These are phyloP conservation scores for Claviceps cyperi DNA, from an alignment of 2,329 filamentous ascomycete species.

Conservation along the genomic window DNA sequence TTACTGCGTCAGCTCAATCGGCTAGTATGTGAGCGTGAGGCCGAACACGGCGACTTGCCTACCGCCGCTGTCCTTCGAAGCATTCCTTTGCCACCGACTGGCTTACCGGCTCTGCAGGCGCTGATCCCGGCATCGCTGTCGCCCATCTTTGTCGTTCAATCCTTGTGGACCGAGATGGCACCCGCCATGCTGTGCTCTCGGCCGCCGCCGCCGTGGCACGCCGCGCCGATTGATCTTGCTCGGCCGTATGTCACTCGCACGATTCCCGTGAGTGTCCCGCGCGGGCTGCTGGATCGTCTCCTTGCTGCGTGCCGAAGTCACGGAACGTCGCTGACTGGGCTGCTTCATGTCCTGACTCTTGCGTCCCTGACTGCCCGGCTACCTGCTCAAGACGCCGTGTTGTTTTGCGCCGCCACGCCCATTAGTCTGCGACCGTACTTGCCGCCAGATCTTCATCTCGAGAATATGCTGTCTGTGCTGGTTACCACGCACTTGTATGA, in stretches of 20 bases:
- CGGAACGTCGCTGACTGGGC: conserved; percentile 30
- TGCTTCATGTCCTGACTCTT: conserved; percentile 32
- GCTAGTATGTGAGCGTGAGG: too few species aligned
- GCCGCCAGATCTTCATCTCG: conserved; percentile 13
- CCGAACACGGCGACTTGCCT: too few species aligned
- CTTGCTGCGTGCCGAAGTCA: conserved; percentile 26
- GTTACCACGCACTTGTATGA: conserved; percentile 22
- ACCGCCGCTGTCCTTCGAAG: too few species aligned
- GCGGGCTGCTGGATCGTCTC: conserved; percentile 14
- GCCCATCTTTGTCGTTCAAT: conserved; percentile 24
- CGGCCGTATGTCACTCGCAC: conserved; percentile 22
- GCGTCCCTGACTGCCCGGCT: conserved; percentile 25
- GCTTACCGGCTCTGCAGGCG: conserved; percentile 24
- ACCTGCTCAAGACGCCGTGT: conserved; percentile 15
- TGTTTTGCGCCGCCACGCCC: conserved; percentile 26
- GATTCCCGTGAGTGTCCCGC: conserved; percentile 21
- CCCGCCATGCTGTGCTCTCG: conserved; percentile 23
- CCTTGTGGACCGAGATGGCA: conserved; percentile 25
- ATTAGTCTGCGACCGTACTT: conserved; percentile 30
- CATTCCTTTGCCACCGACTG: background rate
- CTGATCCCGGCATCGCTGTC: conserved; percentile 20
- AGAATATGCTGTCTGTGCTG: conserved; percentile 22
- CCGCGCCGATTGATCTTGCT: conserved; percentile 19
- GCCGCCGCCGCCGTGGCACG: conserved; percentile 23
- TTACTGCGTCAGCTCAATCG: conserved; percentile 28